Evolutionary conservation across 176 grass and related monocot species (phyloP), one percentile per base, ranked within the genome.

Genomic region (Phyllostachys edulis): DNA sequence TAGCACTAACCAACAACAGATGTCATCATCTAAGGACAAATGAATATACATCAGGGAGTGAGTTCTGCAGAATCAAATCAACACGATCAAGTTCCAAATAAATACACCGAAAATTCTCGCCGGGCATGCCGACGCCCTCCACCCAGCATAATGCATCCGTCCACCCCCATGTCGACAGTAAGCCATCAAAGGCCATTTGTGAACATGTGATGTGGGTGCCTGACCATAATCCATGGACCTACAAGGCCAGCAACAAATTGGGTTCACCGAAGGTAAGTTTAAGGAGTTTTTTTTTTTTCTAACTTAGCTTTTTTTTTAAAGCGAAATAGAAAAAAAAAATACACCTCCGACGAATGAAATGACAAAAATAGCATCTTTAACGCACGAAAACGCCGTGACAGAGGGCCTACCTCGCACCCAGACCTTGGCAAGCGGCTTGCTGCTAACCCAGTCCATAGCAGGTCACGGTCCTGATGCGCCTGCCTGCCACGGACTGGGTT

Each of bases 41-140:
- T n/a, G 34, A 73, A 21, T 3, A 21, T 6, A 34, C 26, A 51
- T 0, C 71, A 6, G 27, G 2, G 15, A 52, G 27, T 54, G 71
- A 6, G 26, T 9, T 36, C 47, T 54, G 71, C 47, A 21, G 16
- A 37, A 54, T 54, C 71, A 54, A 20, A 5, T 36, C 27, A 16
- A 36, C 16, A 10, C 3, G 26, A 51, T 29, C 47, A 84, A 9
- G 4, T 23, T 32, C 15, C 9, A 80, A 80, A 46, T 27, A 24
- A 81, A 34, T 17, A 49, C 72, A 49, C 71, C 63, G 79, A 47
- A 69, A 82, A n/a, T 32, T 52, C 64, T 82, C 49, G 45, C 63
- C 4, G 32, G 21, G 10, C 17, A 71, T 69, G 65, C 49, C 63
- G 71, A 69, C 51, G 7, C 41, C 63, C 12, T 59, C 3, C 17